phyloP scores from a whole-genome alignment of 1,284 basidiomycete species.

The Hemileia vastatrix region DNA sequence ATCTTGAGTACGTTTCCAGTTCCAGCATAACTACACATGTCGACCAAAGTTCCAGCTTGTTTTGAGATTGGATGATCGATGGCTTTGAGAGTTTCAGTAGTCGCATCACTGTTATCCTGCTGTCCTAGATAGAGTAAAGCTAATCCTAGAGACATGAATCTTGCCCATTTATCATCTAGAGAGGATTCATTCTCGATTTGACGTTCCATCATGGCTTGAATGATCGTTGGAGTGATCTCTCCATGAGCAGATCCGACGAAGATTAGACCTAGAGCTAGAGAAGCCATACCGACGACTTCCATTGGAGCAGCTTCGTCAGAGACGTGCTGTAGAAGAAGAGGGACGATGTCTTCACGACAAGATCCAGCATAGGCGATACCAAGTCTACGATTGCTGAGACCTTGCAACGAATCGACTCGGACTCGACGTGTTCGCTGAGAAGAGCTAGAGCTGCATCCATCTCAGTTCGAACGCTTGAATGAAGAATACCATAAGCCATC shows the following conservation, averaged over 20 bases:
- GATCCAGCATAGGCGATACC: constrained; percentile 91
- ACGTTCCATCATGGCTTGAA: constrained; percentile 84
- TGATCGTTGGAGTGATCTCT: constrained; percentile 76
- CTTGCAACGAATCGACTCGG: constrained; percentile 71
- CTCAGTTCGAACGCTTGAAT: constrained; percentile 86
- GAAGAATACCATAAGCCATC: constrained; percentile 85
- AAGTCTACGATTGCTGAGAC: constrained; percentile 72
- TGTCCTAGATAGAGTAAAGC: constrained; percentile 81
- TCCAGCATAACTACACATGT: constrained; percentile 88
- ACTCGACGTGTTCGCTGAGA: constrained; percentile 80
- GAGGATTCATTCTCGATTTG: constrained; percentile 61
- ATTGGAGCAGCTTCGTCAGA: constrained; percentile 71
- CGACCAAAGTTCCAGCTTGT: constrained; percentile 82
- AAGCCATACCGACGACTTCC: constrained; percentile 77
- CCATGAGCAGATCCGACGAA: constrained; percentile 93
- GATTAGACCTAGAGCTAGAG: constrained; percentile 83
- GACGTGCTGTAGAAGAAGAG: constrained; percentile 63
- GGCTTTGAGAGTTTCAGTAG: constrained; percentile 84
- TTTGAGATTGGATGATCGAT: constrained; percentile 88
- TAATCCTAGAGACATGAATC: constrained; percentile 80
- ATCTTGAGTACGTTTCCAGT: constrained; percentile 92
- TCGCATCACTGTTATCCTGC: constrained; percentile 85
- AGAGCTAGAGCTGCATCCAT: constrained; percentile 86
- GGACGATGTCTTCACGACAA: constrained; percentile 71
- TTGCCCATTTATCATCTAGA: constrained; percentile 84